Percentiles rank a stretch among this genome's conserved stretches.
These are phyloP conservation scores for Phytophthora pseudosyringae DNA, from an alignment of 352 stramenopile genomes.

Conservation along the genomic window DNA sequence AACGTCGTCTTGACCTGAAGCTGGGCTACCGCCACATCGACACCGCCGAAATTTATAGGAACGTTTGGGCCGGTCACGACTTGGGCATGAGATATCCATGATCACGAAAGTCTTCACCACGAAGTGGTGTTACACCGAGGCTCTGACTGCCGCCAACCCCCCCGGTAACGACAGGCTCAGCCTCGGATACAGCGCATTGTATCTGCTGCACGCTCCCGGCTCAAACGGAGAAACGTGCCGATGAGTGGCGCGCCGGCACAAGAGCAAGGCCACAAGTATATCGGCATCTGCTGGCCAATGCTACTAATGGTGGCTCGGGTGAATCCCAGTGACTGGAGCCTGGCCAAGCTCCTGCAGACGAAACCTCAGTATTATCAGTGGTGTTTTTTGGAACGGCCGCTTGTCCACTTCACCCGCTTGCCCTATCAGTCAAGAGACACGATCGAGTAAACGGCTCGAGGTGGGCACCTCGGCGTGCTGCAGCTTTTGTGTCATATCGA, in stretches of 20 bases:
- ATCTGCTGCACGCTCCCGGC: conserved; percentile 76
- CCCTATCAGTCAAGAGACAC: no score
- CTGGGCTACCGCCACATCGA: conserved; percentile 91
- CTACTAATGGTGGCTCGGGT: conserved; percentile 58
- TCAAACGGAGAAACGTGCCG: conserved; percentile 28
- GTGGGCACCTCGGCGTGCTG: no score
- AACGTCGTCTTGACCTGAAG: conserved; percentile 58
- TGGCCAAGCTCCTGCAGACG: no score
- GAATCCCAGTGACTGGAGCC: conserved; percentile 14
- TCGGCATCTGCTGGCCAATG: conserved; percentile 88
- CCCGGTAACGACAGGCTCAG: conserved; percentile 59
- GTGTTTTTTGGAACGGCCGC: no score
- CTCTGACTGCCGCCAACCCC: conserved; percentile 45
- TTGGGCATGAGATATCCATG: conserved; percentile 86
- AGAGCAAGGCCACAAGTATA: conserved; percentile 66
- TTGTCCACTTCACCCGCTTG: no score
- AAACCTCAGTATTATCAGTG: no score
- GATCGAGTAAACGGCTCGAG: no score
- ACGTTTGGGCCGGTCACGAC: conserved; percentile 77
- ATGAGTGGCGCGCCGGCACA: conserved; percentile 60
- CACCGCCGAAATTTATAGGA: conserved; percentile 85
- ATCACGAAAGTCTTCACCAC: conserved; percentile 77
- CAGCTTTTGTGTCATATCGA: no score
- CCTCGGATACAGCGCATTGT: conserved; percentile 85
- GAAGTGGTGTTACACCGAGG: conserved; percentile 74